phyloP scores from a whole-genome alignment of 2,329 filamentous ascomycete genomes.

The Proliferodiscus dingleyae region DNA sequence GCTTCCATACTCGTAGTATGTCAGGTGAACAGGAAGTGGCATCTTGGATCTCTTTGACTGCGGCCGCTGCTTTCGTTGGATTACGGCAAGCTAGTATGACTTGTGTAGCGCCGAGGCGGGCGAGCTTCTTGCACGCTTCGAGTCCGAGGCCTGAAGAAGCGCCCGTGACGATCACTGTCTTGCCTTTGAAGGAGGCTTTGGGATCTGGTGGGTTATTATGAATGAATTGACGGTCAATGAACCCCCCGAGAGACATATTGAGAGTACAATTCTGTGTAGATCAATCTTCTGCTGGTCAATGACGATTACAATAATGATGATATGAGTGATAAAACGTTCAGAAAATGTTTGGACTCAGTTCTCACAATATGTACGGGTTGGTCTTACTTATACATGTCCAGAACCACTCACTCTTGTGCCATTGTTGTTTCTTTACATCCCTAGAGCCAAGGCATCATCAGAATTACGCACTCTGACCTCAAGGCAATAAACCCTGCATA shows the following conservation, averaged over 20 bases:
- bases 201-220: neutral
- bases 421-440: no score
- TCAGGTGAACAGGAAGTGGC: conserved; percentile 4
- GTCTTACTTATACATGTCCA: no score
- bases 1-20: conserved; percentile 12
- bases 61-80: conserved; percentile 32
- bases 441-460: no score
- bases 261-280: neutral
- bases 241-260: neutral
- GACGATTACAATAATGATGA: neutral
- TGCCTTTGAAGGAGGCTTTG: conserved; percentile 3
- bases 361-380: no score
- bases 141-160: conserved; percentile 1
- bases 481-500: no score
- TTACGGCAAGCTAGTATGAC: conserved; percentile 37
- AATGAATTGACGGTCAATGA: conserved; percentile 9
- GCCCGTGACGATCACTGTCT: conserved; percentile 10
- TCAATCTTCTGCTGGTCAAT: neutral
- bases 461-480: no score
- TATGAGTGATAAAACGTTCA: no score
- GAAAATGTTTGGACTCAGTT: no score
- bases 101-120: neutral
- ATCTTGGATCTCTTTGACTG: conserved; percentile 32
- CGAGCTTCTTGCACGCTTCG: neutral
- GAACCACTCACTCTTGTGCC: no score